Percentiles rank a stretch among this genome's conserved stretches.
Conservation (phyloP, 148 eudicot genomes). For the Rhododendron mucronatum region DNA sequence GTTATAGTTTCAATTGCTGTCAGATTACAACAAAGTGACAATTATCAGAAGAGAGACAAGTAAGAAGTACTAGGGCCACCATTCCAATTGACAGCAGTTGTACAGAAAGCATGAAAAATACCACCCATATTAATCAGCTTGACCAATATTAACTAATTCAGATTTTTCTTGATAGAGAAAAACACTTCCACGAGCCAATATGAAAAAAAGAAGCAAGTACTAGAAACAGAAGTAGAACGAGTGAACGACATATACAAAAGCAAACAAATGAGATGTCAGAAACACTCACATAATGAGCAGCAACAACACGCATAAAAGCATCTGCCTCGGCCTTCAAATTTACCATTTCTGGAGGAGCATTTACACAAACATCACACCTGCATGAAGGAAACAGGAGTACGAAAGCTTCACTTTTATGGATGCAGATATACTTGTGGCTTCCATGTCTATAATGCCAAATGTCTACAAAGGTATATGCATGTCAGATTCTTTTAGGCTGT, state of each 20-base stretch:
- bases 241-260: neutral
- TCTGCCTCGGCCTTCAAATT: conserved; percentile 61
- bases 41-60: neutral
- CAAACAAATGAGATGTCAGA: conserved; percentile 5
- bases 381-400: neutral
- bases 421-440: neutral
- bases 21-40: neutral
- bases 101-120: neutral
- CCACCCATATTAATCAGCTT: neutral
- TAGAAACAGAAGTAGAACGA: neutral
- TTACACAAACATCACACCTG: conserved; percentile 70
- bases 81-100: neutral
- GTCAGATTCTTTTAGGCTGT: neutral
- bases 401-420: neutral
- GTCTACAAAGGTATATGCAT: neutral
- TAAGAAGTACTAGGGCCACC: neutral
- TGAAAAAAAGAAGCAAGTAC: neutral
- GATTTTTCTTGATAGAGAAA: neutral
- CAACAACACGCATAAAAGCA: conserved; percentile 51
- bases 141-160: neutral
- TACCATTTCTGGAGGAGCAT: conserved; percentile 68
- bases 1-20: neutral
- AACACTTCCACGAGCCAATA: neutral
- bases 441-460: neutral
- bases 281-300: conserved; percentile 43